Base-by-base conservation (phyloP, 2,329 filamentous ascomycete species). In the Neopestalotiopsis sp. region DNA sequence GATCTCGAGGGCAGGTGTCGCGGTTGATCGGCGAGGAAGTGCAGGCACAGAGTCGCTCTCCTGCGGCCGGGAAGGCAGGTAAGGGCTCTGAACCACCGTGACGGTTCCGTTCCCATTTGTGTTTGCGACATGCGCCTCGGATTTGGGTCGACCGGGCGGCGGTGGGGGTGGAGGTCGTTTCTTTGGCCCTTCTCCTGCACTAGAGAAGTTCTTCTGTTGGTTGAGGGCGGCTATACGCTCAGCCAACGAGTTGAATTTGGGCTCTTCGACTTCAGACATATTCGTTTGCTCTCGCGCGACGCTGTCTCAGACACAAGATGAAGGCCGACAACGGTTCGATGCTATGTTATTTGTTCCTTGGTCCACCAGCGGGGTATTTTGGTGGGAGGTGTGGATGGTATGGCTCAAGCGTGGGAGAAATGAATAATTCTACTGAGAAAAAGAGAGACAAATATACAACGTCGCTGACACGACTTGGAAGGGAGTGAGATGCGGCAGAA, bases 161-260 rank as follows among this genome's bases (percentile, higher is more conserved):
- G 82, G 83, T 70, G 86, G 83, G 3, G 84, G 85, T 32, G 83
- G 81, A 30, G 83, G 79, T 67, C 80, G 78, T 75, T 82, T 83
- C 4, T 74, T 66, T 12, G 73, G 68, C 1, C 73, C 69, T 66
- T 68, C 32, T 79, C 78, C 28, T 81, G 79, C 14, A 80, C 74
- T 68, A 81, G 67, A 81, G 80, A 91, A 88, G 81, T 87, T 88
- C 79, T 88, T 88, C 77, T 90, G 86, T 75, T 82, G 81, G 73
- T 91, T 91, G 71, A 91, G 83, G 38, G 89, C 89, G 10, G 89
- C 89, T 71, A 91, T 91, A 66, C 89, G 85, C 78, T 90, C 88
- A 4, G 87, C 85, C 32, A 91, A 83, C 7, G 86, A 86, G 69
- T 82, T 89, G 77, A 89, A 90, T 70, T 86, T 86, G 53, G 88